phyloP scores from a whole-genome alignment of 2,329 filamentous ascomycete species.

The Zymoseptoria pseudotritici region DNA sequence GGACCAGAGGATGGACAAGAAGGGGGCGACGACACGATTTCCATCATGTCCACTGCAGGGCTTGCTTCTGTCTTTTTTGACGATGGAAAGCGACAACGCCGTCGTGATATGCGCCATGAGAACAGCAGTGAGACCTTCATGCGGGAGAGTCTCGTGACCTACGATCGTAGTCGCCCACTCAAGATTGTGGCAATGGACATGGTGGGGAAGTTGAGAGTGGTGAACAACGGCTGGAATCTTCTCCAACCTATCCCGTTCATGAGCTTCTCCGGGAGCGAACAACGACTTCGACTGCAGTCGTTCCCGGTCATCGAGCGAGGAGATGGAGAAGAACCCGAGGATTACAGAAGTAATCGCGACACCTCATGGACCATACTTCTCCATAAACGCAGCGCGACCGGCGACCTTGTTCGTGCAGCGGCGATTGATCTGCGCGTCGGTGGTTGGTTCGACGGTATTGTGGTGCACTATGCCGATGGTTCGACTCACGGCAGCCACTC shows the following conservation, averaged over 20 bases:
- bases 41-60: constrained; percentile 1
- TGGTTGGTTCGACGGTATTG: constrained; percentile 38
- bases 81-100: not conserved
- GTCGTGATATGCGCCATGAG: not conserved
- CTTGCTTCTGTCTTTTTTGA: not conserved
- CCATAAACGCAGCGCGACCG: constrained; percentile 23
- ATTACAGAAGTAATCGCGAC: not conserved
- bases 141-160: not conserved
- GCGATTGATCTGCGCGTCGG: constrained; percentile 42
- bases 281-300: constrained; percentile 35
- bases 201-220: constrained; percentile 35
- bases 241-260: constrained; percentile 29
- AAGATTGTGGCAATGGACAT: constrained; percentile 26
- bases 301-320: constrained; percentile 17
- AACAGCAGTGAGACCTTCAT: not conserved
- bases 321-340: constrained; percentile 12
- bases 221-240: constrained; percentile 31
- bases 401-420: constrained; percentile 32
- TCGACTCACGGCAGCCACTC: constrained; percentile 39
- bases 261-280: constrained; percentile 33
- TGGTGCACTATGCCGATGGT: constrained; percentile 41
- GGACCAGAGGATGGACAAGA: not conserved
- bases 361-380: constrained; percentile 8
- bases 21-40: not conserved
- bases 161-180: constrained; percentile 2